Conservation (phyloP, 2,329 filamentous ascomycete genomes). For the Herpomyces periplanetae region DNA sequence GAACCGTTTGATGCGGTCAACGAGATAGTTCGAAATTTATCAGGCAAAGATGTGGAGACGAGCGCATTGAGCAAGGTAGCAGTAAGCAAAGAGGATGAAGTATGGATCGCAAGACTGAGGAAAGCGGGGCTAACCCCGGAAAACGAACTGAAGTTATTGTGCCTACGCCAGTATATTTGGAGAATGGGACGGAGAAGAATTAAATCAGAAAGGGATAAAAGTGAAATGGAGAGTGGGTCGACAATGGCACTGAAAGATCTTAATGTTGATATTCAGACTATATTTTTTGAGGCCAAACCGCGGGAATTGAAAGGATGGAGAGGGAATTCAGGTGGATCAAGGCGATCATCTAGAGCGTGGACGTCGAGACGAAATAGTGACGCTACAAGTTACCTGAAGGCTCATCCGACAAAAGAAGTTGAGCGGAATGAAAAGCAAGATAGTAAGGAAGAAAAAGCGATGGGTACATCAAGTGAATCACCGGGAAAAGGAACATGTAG, state of each 20-base stretch:
- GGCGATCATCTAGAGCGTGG: too few relatives aligned
- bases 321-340: too few relatives aligned
- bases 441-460: too few relatives aligned
- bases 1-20: constrained; percentile 22
- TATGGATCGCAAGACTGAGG: constrained; percentile 50
- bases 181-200: constrained; percentile 31
- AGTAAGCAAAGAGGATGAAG: constrained; percentile 68
- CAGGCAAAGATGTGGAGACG: constrained; percentile 15
- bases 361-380: too few relatives aligned
- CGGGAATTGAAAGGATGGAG: neutral
- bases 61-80: constrained; percentile 20
- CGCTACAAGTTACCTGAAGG: too few relatives aligned
- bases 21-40: constrained; percentile 8
- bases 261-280: constrained; percentile 42
- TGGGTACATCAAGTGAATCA: too few relatives aligned
- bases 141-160: constrained; percentile 61
- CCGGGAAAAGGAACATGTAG: too few relatives aligned
- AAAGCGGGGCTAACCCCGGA: constrained; percentile 44
- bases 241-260: constrained; percentile 35
- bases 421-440: too few relatives aligned
- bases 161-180: constrained; percentile 65
- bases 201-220: constrained; percentile 11
- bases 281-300: constrained; percentile 51
- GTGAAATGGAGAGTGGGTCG: constrained; percentile 16
- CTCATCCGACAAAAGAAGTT: too few relatives aligned